A percentile compares a stretch with the other conserved stretches of the same genome.
Evolutionary conservation across 305 asterid species (phyloP).

Genomic region (Fraxinus ornus): DNA sequence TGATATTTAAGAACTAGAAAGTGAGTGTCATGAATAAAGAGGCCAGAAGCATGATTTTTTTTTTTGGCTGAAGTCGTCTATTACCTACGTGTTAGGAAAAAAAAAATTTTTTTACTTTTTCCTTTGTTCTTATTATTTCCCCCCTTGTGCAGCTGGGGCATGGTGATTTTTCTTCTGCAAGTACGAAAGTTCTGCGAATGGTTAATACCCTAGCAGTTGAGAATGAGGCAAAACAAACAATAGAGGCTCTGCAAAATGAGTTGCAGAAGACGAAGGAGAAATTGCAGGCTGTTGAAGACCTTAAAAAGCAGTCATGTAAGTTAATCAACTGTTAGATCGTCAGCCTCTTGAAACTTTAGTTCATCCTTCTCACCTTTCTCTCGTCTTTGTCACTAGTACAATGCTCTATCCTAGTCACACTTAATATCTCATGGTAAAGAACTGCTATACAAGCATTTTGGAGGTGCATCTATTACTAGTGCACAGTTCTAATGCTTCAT

Average conservation of each 20-base stretch:
- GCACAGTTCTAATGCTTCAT: not conserved
- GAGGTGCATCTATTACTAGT: not conserved
- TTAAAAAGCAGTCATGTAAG: constrained; percentile 85
- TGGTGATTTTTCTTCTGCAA: constrained; percentile 92
- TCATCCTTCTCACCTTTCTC: constrained; percentile 8
- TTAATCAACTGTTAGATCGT: constrained; percentile 5
- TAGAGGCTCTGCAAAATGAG: constrained; percentile 91
- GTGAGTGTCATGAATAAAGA: not conserved
- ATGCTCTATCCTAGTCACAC: not conserved
- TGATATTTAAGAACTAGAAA: not conserved
- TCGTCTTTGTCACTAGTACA: not conserved
- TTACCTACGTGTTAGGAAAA: too few relatives aligned
- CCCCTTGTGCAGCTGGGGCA: constrained; percentile 75
- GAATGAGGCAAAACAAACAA: constrained; percentile 87
- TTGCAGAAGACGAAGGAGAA: constrained; percentile 88
- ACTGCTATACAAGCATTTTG: not conserved
- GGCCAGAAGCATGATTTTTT: not conserved
- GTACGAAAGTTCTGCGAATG: constrained; percentile 91
- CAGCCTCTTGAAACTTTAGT: constrained; percentile 18
- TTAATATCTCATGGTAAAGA: not conserved
- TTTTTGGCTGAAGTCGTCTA: not conserved
- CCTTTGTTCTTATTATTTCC: constrained; percentile 7
- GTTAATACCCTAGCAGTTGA: constrained; percentile 88
- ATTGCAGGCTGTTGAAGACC: constrained; percentile 91
- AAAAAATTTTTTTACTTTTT: not conserved